Evolutionary conservation across 257 asterid genomes (phyloP).

Genomic region (Gardenia jasminoides): DNA sequence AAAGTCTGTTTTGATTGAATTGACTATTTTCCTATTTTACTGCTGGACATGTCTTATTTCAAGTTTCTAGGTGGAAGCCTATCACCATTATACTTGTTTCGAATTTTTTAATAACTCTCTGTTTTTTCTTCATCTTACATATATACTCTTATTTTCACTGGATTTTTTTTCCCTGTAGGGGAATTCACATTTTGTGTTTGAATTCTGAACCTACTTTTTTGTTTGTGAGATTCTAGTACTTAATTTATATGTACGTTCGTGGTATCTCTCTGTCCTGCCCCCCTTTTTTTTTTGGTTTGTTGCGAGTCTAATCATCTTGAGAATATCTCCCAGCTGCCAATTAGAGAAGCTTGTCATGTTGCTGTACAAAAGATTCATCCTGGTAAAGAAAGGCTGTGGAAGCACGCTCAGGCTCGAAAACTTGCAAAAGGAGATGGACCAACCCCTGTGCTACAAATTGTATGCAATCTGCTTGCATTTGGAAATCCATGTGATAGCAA

Average conservation of each 20-base stretch:
- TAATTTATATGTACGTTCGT: background rate
- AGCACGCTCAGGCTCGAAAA: conserved; percentile 94
- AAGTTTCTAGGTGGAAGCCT: too few species aligned
- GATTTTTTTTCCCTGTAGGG: too few species aligned
- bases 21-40: too few species aligned
- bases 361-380: conserved; percentile 92
- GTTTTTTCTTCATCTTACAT: too few species aligned
- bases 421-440: conserved; percentile 67
- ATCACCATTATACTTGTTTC: too few species aligned
- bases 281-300: background rate
- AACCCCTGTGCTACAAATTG: conserved; percentile 89
- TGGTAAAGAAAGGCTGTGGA: conserved; percentile 87
- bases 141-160: too few species aligned
- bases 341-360: conserved; percentile 97
- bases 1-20: too few species aligned
- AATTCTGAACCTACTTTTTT: too few species aligned
- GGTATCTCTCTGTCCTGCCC: background rate
- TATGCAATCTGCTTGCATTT: conserved; percentile 31
- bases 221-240: too few species aligned
- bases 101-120: too few species aligned
- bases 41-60: too few species aligned
- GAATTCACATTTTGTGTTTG: too few species aligned
- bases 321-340: conserved; percentile 68
- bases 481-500: background rate
- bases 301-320: background rate